Conservation (phyloP, 768 basidiomycete species). For the Mycena indigotica region DNA sequence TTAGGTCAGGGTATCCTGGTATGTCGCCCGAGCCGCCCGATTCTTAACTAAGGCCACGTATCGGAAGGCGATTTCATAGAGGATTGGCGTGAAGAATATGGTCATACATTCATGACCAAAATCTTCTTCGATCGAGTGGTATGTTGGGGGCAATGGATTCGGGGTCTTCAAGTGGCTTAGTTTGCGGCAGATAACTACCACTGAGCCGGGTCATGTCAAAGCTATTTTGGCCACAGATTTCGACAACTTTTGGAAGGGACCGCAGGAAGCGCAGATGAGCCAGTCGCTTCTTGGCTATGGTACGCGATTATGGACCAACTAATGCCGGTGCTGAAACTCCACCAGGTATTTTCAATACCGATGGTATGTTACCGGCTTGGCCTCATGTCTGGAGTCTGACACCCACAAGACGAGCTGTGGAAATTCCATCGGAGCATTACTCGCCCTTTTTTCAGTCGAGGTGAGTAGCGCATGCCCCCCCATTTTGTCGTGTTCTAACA, state of each 20-base stretch:
- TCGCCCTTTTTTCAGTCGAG: slow-evolving; percentile 66
- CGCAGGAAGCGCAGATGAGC: slow-evolving; percentile 4
- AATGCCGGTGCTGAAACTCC: too few relatives aligned
- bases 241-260: slow-evolving; percentile 47
- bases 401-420: slow-evolving; percentile 51
- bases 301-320: not conserved
- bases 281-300: slow-evolving; percentile 13
- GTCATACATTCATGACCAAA: not conserved
- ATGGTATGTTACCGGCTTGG: slow-evolving; percentile 40
- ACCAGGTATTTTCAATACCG: slow-evolving; percentile 63
- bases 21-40: not conserved
- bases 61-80: not conserved
- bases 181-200: not conserved
- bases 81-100: slow-evolving; percentile 1
- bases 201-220: slow-evolving; percentile 6
- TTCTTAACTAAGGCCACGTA: not conserved
- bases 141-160: not conserved
- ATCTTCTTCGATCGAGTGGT: not conserved
- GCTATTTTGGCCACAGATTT: slow-evolving; percentile 51
- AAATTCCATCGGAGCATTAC: slow-evolving; percentile 70
- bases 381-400: not conserved
- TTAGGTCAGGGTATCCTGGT: not conserved
- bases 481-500: not conserved
- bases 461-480: not conserved
- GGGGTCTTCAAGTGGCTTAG: not conserved